Evolutionary conservation across 768 basidiomycete species (phyloP).

Genomic region (Kwoniella shandongensis): DNA sequence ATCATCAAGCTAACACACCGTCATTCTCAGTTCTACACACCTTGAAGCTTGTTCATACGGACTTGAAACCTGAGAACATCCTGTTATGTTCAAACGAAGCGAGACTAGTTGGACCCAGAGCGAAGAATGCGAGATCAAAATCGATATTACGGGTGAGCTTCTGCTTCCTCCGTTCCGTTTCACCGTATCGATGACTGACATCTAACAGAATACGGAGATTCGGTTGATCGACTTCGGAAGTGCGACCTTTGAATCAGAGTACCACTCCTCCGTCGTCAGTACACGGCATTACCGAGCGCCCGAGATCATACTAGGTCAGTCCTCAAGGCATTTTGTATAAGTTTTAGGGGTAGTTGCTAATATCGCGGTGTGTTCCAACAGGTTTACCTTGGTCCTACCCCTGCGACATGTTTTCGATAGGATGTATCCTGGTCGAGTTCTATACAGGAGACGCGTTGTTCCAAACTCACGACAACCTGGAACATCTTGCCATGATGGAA

Average conservation of each 20-base stretch:
- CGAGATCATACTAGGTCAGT: conserved; percentile 92
- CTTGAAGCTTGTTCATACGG: conserved; percentile 89
- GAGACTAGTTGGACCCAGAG: conserved; percentile 38
- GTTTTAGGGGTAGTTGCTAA: no score
- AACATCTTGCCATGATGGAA: conserved; percentile 99
- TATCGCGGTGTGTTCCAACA: no score
- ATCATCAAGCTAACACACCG: conserved; percentile 1
- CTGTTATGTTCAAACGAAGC: conserved; percentile 84
- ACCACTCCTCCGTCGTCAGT: conserved; percentile 96
- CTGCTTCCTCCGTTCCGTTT: background rate
- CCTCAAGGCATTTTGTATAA: background rate
- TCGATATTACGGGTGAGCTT: conserved; percentile 64
- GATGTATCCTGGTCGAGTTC: conserved; percentile 98
- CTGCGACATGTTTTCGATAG: conserved; percentile 96
- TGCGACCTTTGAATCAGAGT: conserved; percentile 95
- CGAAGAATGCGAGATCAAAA: conserved; percentile 64
- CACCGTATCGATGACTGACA: background rate
- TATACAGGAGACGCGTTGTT: conserved; percentile 97
- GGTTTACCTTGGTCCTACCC: conserved; percentile 98
- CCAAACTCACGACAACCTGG: conserved; percentile 98
- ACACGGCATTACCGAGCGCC: conserved; percentile 98
- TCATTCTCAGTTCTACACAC: conserved; percentile 76
- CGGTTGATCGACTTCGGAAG: conserved; percentile 97
- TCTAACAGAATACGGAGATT: conserved; percentile 72
- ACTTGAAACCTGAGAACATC: conserved; percentile 98